Evolutionary conservation across 768 basidiomycete species (phyloP), one percentile per base, ranked within the genome.

Genomic region (Solioccasus polychromus): DNA sequence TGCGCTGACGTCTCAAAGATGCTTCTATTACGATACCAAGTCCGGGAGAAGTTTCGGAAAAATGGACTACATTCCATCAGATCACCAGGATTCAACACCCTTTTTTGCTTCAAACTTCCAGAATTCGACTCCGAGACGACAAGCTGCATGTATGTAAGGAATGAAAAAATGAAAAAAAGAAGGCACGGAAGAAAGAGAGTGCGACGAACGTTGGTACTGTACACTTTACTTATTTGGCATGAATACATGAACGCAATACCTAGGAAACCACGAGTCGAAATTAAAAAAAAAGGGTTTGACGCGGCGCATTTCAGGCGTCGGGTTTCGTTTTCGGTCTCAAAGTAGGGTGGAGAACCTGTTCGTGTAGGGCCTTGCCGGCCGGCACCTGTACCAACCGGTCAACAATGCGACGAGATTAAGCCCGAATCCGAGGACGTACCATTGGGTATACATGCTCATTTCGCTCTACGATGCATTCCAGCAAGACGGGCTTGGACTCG

Each of bases 291-390:
- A 31, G 30, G n/a, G n/a, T n/a, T 11, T 6, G 18, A 32, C 23
- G 26, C 7, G 12, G 30, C 25, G n/a, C 15, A 10, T 35, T 26
- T 60, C 50, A 67, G 30, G 56, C 54, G 38, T 58, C 48, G 26
- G 59, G 38, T 45, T 64, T 56, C n/a, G 45, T 41, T 50, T 66
- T 57, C 18, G 56, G 46, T 49, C 61, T 61, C 50, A 82, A 51
- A 19, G 64, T 64, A 19, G 85, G 85, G 62, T 92, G 88, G 35
- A 95, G 69, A 62, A 93, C 72, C 68, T 89, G 88, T 69, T 98
- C 91, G 62, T 96, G 89, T 31, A 98, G 75, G 42, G 93, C 92
- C 70, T 92, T 95, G 36, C 95, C 95, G 35, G 92, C 93, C 12
- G 92, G 81, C 19, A 90, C 88, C 86, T 88, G 56, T 15, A 9